Evolutionary conservation across 2,329 filamentous ascomycete species (phyloP).

Genomic region (Alternaria sp.): DNA sequence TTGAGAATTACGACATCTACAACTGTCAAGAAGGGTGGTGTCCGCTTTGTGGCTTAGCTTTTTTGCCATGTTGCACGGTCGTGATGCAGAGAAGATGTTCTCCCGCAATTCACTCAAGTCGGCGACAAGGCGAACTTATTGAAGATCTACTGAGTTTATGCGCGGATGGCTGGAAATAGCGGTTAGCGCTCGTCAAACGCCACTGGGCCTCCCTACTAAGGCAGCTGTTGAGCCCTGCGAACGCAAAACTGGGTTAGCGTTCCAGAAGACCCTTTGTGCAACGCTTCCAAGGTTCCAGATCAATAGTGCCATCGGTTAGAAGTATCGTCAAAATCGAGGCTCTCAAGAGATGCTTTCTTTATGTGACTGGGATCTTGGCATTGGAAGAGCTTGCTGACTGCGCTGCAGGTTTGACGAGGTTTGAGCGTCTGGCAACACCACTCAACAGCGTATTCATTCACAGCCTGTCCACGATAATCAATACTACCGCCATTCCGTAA

Average conservation of each 20-base stretch:
- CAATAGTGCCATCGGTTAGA: background rate
- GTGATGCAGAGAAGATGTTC: background rate
- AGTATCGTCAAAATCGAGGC: background rate
- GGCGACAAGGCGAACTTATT: background rate
- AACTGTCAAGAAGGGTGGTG: too few species aligned
- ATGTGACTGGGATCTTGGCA: accelerated
- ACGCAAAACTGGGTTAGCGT: background rate
- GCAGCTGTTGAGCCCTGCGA: background rate
- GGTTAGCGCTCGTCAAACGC: background rate
- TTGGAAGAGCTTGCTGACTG: background rate
- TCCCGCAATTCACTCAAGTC: background rate
- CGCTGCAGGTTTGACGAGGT: background rate
- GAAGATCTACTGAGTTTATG: background rate
- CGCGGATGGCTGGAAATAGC: background rate
- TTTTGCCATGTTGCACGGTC: background rate
- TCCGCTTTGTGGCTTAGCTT: too few species aligned
- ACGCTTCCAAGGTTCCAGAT: background rate
- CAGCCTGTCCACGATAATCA: background rate
- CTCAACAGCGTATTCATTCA: background rate
- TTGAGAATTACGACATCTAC: too few species aligned
- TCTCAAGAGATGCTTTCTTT: accelerated
- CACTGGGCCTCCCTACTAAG: background rate
- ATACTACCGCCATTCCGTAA: background rate
- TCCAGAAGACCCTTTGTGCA: background rate
- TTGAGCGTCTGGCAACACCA: too few species aligned